A percentile compares a stretch with the other conserved stretches of the same genome.
Evolutionary conservation across 306 rosid genomes (phyloP).

Genomic region (Quercus ilex): DNA sequence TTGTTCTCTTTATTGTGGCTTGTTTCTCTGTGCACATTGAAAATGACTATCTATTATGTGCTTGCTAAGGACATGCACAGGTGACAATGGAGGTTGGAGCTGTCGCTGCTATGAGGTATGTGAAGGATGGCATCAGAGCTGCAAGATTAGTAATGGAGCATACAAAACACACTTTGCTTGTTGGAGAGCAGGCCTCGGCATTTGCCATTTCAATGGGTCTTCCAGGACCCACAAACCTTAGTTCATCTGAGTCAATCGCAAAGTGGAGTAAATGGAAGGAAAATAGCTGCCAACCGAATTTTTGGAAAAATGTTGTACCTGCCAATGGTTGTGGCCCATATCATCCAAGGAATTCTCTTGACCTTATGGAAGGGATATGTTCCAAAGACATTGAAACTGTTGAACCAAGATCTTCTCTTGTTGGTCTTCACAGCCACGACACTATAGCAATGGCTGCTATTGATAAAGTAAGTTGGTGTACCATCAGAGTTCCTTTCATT

Average conservation of each 20-base stretch:
- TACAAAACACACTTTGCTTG: constrained; percentile 79
- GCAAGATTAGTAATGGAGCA: constrained; percentile 83
- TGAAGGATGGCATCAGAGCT: constrained; percentile 86
- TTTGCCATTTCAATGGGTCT: constrained; percentile 96
- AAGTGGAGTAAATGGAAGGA: constrained; percentile 81
- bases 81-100: constrained; percentile 98
- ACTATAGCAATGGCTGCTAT: constrained; percentile 93
- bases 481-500: neutral
- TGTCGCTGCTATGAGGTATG: constrained; percentile 88
- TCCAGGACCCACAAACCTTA: constrained; percentile 82
- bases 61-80: constrained; percentile 67
- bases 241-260: constrained; percentile 66
- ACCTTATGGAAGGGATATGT: constrained; percentile 35
- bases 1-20: constrained; percentile 3
- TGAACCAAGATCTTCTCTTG: constrained; percentile 34
- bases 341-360: constrained; percentile 33
- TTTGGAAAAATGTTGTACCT: constrained; percentile 70
- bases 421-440: constrained; percentile 76
- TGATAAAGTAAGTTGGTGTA: constrained; percentile 56
- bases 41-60: constrained; percentile 30
- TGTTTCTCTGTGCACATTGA: constrained; percentile 3
- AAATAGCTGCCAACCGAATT: constrained; percentile 80
- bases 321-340: constrained; percentile 72
- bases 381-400: constrained; percentile 24
- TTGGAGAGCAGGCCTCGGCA: constrained; percentile 80